Base-by-base conservation (phyloP, 306 rosid genomes). In the Comarum palustre region DNA sequence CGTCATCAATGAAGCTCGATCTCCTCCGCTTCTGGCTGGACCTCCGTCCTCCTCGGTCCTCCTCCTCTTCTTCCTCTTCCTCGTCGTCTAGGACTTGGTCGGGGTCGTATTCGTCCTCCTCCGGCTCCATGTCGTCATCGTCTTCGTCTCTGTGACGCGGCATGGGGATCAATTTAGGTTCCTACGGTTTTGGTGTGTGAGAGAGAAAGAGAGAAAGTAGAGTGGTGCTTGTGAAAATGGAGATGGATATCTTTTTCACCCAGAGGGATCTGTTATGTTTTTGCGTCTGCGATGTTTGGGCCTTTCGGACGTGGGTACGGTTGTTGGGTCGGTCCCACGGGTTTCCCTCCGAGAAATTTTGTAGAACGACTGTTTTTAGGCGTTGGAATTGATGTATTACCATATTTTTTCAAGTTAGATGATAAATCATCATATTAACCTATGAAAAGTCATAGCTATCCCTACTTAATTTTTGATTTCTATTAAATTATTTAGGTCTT, bases 1-100 rank as follows among this genome's bases (percentile, higher is more conserved):
- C 87, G 17, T 91, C 97, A 5, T 88, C 95, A 3, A 88, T 82
- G 69, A 74, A 91, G 0, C 82, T 60, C 77, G 95, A 87, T 85
- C 95, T 84, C 69, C 79, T 50, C 67, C 96, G 77, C 84, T 92
- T 92, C 81, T 78, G 75, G 25, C 77, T 75, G 46, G 86, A 78
- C 13, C 79, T 58, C 14, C 89, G 57, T 39, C 86, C 69, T 25
- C 84, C 73, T 22, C 60, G 64, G 71, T 75, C 64, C 73, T 69
- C 63, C 64, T 77, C 87, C 14, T 82, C 96, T 34, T 88, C 98
- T n/a, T 81, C 91, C 17, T 79, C 77, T 12, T 82, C 90, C 27
- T 71, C 88, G 6, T 85, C 92, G n/a, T 85, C 92, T 7, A 66
- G 82, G 4, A 45, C 84, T 71, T 83, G 90, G n/a, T 85, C 88